These are phyloP conservation scores for Globisporangium cystogenes DNA, from an alignment of 352 stramenopile species.

Conservation along the genomic window DNA sequence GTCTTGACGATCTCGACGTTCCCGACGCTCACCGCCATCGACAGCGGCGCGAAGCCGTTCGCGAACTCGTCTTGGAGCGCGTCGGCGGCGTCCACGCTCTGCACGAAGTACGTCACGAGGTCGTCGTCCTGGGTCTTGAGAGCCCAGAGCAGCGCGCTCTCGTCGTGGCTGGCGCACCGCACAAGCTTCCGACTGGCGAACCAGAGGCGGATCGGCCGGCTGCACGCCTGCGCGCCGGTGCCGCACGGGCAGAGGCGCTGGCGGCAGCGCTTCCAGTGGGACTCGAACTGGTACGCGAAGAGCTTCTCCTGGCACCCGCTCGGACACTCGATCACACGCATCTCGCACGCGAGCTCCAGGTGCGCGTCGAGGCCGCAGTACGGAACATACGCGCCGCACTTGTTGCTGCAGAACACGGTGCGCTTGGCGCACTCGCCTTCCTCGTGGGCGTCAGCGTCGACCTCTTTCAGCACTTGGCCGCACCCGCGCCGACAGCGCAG, in stretches of 20 bases:
- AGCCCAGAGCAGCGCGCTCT: constrained; percentile 53
- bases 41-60: constrained; percentile 63
- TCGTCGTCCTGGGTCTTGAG: constrained; percentile 61
- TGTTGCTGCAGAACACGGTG: constrained; percentile 41
- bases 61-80: constrained; percentile 54
- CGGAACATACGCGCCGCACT: constrained; percentile 39
- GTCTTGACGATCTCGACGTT: constrained; percentile 44
- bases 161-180: constrained; percentile 39
- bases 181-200: constrained; percentile 30
- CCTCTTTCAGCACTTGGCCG: constrained; percentile 30
- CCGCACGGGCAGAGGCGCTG: constrained; percentile 63
- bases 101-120: constrained; percentile 53
- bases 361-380: constrained; percentile 32
- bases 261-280: constrained; percentile 54
- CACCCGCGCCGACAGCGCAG: constrained; percentile 58
- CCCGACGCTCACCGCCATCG: constrained; percentile 37
- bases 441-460: constrained; percentile 40
- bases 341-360: constrained; percentile 34
- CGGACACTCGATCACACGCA: constrained; percentile 59
- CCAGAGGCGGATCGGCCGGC: constrained; percentile 59
- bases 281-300: constrained; percentile 51
- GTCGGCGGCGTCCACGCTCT: constrained; percentile 23
- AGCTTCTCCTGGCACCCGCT: constrained; percentile 49
- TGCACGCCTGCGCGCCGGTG: constrained; percentile 38
- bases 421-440: constrained; percentile 35